Conservation (phyloP, 108 stramenopile genomes). For the Pseudonitzschia multistriata region DNA sequence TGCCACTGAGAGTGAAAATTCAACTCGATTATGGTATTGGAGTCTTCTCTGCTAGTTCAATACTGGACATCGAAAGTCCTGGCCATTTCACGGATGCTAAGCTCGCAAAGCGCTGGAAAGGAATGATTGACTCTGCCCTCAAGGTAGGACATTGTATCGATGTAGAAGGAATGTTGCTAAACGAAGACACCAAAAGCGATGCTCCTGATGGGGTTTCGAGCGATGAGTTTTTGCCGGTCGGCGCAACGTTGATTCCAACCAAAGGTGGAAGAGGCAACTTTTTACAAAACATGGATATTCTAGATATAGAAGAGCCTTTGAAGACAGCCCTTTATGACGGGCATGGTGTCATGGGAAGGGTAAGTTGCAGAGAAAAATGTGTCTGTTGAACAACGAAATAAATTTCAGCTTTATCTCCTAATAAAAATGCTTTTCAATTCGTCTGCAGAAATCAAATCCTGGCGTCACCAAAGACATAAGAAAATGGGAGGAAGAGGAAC, state of each 20-base stretch:
- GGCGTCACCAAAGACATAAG: slow-evolving; percentile 50
- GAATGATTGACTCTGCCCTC: slow-evolving; percentile 55
- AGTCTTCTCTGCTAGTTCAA: slow-evolving; percentile 32
- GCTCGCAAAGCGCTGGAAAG: slow-evolving; percentile 65
- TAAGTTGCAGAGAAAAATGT: slow-evolving; percentile 13
- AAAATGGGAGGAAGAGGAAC: slow-evolving; percentile 55
- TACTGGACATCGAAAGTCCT: slow-evolving; percentile 36
- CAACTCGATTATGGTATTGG: slow-evolving; percentile 53
- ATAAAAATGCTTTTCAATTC: neutral
- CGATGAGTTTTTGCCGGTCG: slow-evolving; percentile 53
- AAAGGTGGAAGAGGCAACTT: slow-evolving; percentile 46
- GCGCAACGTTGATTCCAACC: slow-evolving; percentile 63
- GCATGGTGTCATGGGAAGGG: slow-evolving; percentile 45
- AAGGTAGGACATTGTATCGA: slow-evolving; percentile 47
- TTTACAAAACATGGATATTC: slow-evolving; percentile 42
- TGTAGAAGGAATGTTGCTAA: slow-evolving; percentile 42
- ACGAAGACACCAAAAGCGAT: neutral
- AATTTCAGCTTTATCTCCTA: neutral
- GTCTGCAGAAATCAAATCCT: slow-evolving; percentile 39
- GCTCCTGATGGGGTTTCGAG: neutral
- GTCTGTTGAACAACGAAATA: neutral
- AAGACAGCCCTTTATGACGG: slow-evolving; percentile 50
- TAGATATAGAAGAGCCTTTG: slow-evolving; percentile 53
- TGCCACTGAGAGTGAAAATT: slow-evolving; percentile 48
- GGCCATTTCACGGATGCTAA: slow-evolving; percentile 45